phyloP scores from a whole-genome alignment of 2,329 filamentous ascomycete genomes.

The Phialocephala sp. region DNA sequence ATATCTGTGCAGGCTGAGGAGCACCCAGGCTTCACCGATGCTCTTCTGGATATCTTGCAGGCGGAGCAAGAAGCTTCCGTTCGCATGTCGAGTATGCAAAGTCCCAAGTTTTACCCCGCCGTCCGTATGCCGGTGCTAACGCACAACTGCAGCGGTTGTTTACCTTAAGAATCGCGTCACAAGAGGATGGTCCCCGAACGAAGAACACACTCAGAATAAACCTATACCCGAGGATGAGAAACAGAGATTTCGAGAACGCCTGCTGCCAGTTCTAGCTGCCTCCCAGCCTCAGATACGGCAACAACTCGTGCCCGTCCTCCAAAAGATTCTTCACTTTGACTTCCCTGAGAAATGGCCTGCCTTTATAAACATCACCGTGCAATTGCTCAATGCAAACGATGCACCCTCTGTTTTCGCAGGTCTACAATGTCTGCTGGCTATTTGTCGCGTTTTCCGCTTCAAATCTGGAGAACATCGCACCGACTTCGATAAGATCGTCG shows the following conservation, averaged over 20 bases:
- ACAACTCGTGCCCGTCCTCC: slow-evolving; percentile 91
- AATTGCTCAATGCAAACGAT: slow-evolving; percentile 86
- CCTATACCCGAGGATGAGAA: slow-evolving; percentile 90
- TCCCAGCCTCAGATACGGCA: slow-evolving; percentile 83
- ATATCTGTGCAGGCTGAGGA: slow-evolving; percentile 74
- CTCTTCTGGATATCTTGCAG: slow-evolving; percentile 88
- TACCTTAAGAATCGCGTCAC: slow-evolving; percentile 98
- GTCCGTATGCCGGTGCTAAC: slow-evolving; percentile 41
- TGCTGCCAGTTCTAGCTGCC: slow-evolving; percentile 86
- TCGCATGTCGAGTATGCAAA: slow-evolving; percentile 80
- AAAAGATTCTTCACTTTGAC: slow-evolving; percentile 95
- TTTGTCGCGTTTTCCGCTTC: slow-evolving; percentile 95
- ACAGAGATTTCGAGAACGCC: slow-evolving; percentile 80
- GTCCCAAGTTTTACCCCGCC: slow-evolving; percentile 37
- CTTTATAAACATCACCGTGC: slow-evolving; percentile 91
- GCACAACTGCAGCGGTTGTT: slow-evolving; percentile 73
- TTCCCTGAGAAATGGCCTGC: slow-evolving; percentile 94
- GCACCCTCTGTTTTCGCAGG: slow-evolving; percentile 88
- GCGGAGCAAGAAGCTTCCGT: slow-evolving; percentile 84
- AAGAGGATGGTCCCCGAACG: slow-evolving; percentile 83
- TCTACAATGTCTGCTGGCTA: slow-evolving; percentile 89
- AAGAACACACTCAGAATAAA: slow-evolving; percentile 70
- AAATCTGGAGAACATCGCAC: slow-evolving; percentile 79
- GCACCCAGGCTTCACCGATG: slow-evolving; percentile 87
- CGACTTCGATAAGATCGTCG: slow-evolving; percentile 94